phyloP scores from a whole-genome alignment of 495 filamentous ascomycete species.

The Choiromyces venosus region DNA sequence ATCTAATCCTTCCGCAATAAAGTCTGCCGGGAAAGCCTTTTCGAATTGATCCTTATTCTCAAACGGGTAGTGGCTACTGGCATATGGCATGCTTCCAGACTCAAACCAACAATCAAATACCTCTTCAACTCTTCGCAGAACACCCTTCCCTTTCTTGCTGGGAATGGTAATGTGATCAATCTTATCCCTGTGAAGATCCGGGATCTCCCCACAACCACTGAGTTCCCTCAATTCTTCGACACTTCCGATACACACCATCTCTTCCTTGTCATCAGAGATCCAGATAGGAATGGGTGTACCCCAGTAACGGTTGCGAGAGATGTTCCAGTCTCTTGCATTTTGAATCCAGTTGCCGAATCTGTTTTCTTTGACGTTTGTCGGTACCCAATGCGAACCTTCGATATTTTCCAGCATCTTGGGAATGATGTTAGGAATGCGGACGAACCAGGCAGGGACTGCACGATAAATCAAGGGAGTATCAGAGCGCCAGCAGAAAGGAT shows the following conservation, averaged over 20 bases:
- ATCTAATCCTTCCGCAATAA: conserved; percentile 94
- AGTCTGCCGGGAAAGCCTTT: conserved; percentile 82
- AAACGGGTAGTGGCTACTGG: conserved; percentile 89
- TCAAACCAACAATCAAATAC: conserved; percentile 98
- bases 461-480: conserved; percentile 94
- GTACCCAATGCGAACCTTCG: conserved; percentile 89
- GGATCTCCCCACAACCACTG: conserved; percentile 80
- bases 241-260: conserved; percentile 82
- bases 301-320: conserved; percentile 95
- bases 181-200: conserved; percentile 90
- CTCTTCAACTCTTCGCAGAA: conserved; percentile 73
- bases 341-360: conserved; percentile 81
- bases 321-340: conserved; percentile 96
- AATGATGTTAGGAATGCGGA: conserved; percentile 77
- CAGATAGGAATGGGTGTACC: conserved; percentile 91
- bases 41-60: conserved; percentile 82
- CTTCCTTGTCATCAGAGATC: conserved; percentile 81
- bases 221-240: conserved; percentile 78
- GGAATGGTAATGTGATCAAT: conserved; percentile 96
- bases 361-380: conserved; percentile 83
- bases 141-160: conserved; percentile 81
- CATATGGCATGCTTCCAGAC: conserved; percentile 80
- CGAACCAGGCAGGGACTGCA: conserved; percentile 93
- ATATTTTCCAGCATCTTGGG: conserved; percentile 88
- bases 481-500: conserved; percentile 92